Conservation (phyloP, 2,329 filamentous ascomycete species). For the Pseudocercospora cruenta region DNA sequence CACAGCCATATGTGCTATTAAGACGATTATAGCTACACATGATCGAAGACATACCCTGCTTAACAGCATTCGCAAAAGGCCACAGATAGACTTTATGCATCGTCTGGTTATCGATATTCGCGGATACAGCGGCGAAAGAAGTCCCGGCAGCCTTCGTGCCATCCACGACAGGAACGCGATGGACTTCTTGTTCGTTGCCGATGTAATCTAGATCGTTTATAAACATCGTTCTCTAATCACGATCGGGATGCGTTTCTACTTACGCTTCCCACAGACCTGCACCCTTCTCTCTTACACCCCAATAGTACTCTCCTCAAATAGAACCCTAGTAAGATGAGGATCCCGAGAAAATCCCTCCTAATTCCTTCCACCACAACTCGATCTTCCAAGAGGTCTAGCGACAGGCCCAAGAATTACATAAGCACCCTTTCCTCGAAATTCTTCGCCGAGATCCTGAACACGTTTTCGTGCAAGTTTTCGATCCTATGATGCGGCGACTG, state of each 20-base stretch:
- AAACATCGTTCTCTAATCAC: no score
- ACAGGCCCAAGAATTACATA: constrained; percentile 81
- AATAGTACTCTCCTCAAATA: constrained; percentile 74
- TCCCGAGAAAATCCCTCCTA: constrained; percentile 92
- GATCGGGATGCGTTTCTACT: constrained; percentile 33
- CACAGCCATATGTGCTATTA: constrained; percentile 65
- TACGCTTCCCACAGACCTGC: constrained; percentile 71
- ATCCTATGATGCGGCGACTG: constrained; percentile 88
- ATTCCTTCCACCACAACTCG: constrained; percentile 82
- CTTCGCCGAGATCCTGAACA: constrained; percentile 73
- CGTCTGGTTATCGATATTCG: constrained; percentile 58
- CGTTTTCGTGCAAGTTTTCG: constrained; percentile 78
- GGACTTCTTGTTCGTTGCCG: constrained; percentile 54
- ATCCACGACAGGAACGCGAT: constrained; percentile 7
- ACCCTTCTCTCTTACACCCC: constrained; percentile 75
- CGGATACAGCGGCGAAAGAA: constrained; percentile 37
- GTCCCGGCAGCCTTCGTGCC: no score
- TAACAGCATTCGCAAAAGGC: constrained; percentile 39
- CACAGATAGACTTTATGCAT: constrained; percentile 61
- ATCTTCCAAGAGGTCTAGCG: constrained; percentile 79
- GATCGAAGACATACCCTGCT: constrained; percentile 31
- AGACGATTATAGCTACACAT: constrained; percentile 59
- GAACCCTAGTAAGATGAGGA: constrained; percentile 81
- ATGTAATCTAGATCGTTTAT: constrained; percentile 48
- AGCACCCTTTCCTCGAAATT: constrained; percentile 71